Evolutionary conservation across 208 protist species (phyloP).

Genomic region (Leishmania turanica): DNA sequence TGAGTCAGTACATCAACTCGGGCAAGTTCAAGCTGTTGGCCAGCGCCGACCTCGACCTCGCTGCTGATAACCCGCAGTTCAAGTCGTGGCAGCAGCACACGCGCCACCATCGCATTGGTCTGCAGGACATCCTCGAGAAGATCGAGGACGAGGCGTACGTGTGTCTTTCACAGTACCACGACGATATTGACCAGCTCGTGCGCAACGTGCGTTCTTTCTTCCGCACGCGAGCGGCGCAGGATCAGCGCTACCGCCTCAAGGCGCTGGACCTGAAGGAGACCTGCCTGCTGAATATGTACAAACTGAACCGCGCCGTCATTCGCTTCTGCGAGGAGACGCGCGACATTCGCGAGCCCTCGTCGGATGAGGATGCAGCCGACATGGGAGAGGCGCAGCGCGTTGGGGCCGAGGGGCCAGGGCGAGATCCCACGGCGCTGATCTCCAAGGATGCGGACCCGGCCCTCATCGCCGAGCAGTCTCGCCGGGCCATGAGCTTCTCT

Average conservation of each 20-base stretch:
- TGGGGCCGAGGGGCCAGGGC: neutral
- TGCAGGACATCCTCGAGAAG: slow-evolving; percentile 75
- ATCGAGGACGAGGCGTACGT: slow-evolving; percentile 79
- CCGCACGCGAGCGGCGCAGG: slow-evolving; percentile 45
- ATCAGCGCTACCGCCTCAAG: slow-evolving; percentile 69
- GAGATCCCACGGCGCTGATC: slow-evolving; percentile 12
- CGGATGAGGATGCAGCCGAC: slow-evolving; percentile 31
- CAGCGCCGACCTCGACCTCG: slow-evolving; percentile 72
- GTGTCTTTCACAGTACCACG: slow-evolving; percentile 86
- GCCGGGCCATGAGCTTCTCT: slow-evolving; percentile 32
- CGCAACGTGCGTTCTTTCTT: slow-evolving; percentile 87
- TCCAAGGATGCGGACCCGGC: slow-evolving; percentile 32
- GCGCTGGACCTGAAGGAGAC: slow-evolving; percentile 84
- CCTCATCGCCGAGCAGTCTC: slow-evolving; percentile 26
- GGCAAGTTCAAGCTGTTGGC: slow-evolving; percentile 67
- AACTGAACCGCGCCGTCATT: slow-evolving; percentile 74
- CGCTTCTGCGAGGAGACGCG: slow-evolving; percentile 81
- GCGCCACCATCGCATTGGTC: slow-evolving; percentile 39
- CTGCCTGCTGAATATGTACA: slow-evolving; percentile 79
- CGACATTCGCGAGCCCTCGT: slow-evolving; percentile 57
- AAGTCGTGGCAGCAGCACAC: slow-evolving; percentile 72
- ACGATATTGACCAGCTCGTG: slow-evolving; percentile 81
- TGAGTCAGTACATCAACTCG: slow-evolving; percentile 67
- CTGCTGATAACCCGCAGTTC: slow-evolving; percentile 44
- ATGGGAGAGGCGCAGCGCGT: neutral